Evolutionary conservation across 129 eudicot genomes (phyloP).

Genomic region (Chrysanthemum lavandulifolium): DNA sequence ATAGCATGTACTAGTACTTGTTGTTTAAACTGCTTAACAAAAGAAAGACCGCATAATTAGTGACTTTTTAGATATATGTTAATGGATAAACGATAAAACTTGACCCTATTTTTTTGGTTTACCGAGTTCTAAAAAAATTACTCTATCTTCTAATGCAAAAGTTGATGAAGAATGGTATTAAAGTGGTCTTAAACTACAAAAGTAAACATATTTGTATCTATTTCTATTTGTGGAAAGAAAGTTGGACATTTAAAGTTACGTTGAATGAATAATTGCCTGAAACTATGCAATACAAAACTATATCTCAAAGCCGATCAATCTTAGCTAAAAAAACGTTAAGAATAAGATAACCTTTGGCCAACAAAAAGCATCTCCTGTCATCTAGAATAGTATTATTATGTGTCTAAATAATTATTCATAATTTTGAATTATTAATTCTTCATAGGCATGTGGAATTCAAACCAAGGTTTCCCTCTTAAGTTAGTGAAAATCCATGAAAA

Average conservation of each 20-base stretch:
- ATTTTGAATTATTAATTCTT: slow-evolving; percentile 9
- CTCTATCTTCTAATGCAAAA: background rate
- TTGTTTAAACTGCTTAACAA: background rate
- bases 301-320: background rate
- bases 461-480: too few species aligned
- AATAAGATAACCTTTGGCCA: slow-evolving; percentile 7
- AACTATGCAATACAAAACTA: background rate
- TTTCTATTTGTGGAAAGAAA: background rate
- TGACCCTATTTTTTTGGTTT: slow-evolving; percentile 9
- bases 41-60: slow-evolving; percentile 18
- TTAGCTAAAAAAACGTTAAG: background rate
- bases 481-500: too few species aligned
- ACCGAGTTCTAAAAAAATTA: background rate
- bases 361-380: background rate
- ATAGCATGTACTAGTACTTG: background rate
- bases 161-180: background rate
- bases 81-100: slow-evolving; percentile 24
- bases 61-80: slow-evolving; percentile 14
- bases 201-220: background rate
- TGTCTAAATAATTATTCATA: background rate
- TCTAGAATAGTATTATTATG: background rate
- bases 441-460: slow-evolving; percentile 9
- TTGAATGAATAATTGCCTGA: too few species aligned
- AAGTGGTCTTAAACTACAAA: background rate
- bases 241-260: too few species aligned